These are phyloP conservation scores for Phoma sp. DNA, from an alignment of 2,329 filamentous ascomycete genomes.

Conservation along the genomic window DNA sequence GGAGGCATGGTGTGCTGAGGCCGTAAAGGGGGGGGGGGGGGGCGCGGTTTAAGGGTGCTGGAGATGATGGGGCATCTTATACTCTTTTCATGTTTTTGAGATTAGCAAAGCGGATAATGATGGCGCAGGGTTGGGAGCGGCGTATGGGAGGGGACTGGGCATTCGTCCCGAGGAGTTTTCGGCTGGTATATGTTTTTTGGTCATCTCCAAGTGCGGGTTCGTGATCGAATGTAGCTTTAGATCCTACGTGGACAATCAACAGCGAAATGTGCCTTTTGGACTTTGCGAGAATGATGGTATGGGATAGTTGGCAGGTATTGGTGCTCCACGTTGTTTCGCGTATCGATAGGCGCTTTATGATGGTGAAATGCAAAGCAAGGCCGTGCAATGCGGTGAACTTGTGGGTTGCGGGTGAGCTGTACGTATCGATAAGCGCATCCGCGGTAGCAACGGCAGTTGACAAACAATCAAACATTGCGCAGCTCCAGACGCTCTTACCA, in stretches of 20 bases:
- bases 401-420: too few species aligned
- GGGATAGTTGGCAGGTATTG: too few species aligned
- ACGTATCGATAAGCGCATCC: constrained; percentile 13
- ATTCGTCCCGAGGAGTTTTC: background rate
- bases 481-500: background rate
- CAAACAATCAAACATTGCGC: constrained; percentile 6
- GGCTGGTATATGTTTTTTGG: background rate
- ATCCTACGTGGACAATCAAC: background rate
- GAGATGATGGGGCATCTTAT: background rate
- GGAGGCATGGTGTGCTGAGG: constrained; percentile 61
- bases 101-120: background rate
- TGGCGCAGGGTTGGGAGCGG: background rate
- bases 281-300: too few species aligned
- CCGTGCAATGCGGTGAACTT: too few species aligned
- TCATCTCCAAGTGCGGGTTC: background rate
- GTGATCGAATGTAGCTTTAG: constrained; percentile 11
- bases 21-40: constrained; percentile 23
- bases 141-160: constrained; percentile 1
- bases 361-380: too few species aligned
- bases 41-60: background rate
- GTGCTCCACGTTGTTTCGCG: constrained; percentile 12
- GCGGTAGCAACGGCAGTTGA: constrained; percentile 7
- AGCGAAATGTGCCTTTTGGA: too few species aligned
- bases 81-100: too few species aligned
- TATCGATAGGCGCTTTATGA: constrained; percentile 8